Evolutionary conservation across 345 rosid species (phyloP), one percentile per base, ranked within the genome.

Genomic region (Ceriops tagal): DNA sequence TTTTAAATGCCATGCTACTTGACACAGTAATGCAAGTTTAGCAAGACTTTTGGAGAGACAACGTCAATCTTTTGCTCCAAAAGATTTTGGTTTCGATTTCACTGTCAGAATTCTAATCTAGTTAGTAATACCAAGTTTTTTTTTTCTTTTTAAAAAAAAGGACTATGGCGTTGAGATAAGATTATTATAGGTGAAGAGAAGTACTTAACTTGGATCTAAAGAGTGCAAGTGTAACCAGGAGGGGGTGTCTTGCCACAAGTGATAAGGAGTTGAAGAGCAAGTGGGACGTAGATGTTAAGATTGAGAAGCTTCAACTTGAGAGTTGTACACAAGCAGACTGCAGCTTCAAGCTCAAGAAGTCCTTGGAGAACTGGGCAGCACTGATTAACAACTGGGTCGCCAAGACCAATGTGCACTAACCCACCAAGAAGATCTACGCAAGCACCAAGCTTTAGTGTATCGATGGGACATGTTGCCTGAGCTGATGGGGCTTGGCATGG

Each of bases 211-310:
- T 53, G 53, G 77, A 67, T 70, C 79, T 82, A 89, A 74, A 95
- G 74, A 71, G 96, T 39, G 81, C 99, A 95, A 59, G 97, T 95
- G 92, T 78, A 95, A 56, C 97, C 97, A 24, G 99, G 86, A 79
- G 99, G 99, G 27, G 96, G 97, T 34, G 88, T 85, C 87, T 95
- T 95, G 37, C 99, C 99, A 74, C 99, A 95, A 28, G 96, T 81
- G 62, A 92, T 37, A 37, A 95, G 96, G 37, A 95, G 97, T 81
- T 95, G 96, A 73, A 95, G 96, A 65, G 99, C 97, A 67, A 95
- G 70, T 0, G 99, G 99, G 31, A 89, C 96, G 67, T 75, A 89
- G 59, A 95, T 46, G 5, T 82, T 92, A 32, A 95, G 95, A 84
- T 95, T 83, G 10, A 95, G 96, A 59, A 89, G 88, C 80, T 92